Evolutionary conservation across 1,284 basidiomycete species (phyloP).

Genomic region (Puccinia sorghi): DNA sequence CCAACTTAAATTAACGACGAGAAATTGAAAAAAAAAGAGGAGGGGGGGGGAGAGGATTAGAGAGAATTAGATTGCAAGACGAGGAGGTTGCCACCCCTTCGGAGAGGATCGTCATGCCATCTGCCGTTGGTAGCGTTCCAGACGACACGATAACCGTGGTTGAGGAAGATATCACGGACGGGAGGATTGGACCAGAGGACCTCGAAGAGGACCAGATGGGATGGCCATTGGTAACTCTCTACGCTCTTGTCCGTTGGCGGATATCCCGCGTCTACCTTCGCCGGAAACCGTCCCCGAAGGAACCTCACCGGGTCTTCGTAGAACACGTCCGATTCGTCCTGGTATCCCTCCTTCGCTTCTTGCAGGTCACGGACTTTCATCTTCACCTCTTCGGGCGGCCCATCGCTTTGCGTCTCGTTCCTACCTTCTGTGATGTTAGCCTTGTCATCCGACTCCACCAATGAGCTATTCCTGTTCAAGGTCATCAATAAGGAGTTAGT

Average conservation of each 20-base stretch:
- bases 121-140: conserved; percentile 68
- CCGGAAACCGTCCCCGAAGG: conserved; percentile 68
- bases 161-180: conserved; percentile 61
- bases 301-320: conserved; percentile 73
- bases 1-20: no score
- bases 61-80: conserved; percentile 62
- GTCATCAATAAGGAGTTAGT: neutral
- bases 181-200: conserved; percentile 63
- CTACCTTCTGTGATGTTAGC: conserved; percentile 54
- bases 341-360: conserved; percentile 63
- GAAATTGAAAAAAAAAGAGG: neutral
- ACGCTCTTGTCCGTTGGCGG: conserved; percentile 64
- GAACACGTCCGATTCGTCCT: conserved; percentile 81
- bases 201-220: conserved; percentile 77
- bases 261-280: conserved; percentile 66
- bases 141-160: conserved; percentile 69
- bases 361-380: conserved; percentile 52
- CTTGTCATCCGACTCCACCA: neutral
- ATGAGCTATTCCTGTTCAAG: conserved; percentile 10
- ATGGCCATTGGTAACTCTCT: conserved; percentile 76
- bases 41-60: neutral
- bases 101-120: conserved; percentile 76
- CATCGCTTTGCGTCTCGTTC: conserved; percentile 49
- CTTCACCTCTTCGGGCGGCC: conserved; percentile 11
- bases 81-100: conserved; percentile 72